Base-by-base conservation (phyloP, 352 stramenopile genomes). In the Pythium chondricola region DNA sequence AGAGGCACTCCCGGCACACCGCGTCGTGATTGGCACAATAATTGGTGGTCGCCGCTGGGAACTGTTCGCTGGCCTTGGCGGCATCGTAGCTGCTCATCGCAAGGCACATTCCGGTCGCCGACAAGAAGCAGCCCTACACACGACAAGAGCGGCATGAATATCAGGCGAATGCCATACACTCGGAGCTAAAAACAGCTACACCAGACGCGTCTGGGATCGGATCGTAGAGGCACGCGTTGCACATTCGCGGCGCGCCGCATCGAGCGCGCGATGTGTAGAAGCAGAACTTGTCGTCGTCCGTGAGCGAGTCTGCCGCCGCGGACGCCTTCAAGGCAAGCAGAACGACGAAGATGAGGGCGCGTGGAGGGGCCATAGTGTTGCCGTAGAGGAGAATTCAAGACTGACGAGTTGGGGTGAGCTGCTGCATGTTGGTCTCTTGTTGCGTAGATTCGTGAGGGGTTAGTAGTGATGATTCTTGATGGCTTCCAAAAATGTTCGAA, bases 11-110 rank as follows among this genome's bases (percentile, higher is more conserved):
- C 2, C 25, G 32, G 43, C 73, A 85, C 8, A 54, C 60, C 0
- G 43, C 2, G 41, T 83, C 73, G 27, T 58, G 43, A 2, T 53
- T 30, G 9, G 62, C 54, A 35, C 73, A 85, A 38, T 85, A 85
- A 13, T 67, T 75, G 21, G 68, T 63, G 51, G 75, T 79, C 26
- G 54, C 59, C 4, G 72, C 75, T 22, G 63, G 67, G 45, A 81
- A 76, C 13, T 13, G 29, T 13, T 33, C 30, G 6, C 6, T 70
- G 46, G 16, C 56, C 48, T 14, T 61, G 68, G 41, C 70, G 75
- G 48, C 74, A 20, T 46, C 14, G 35, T 48, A 48, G 37, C 48
- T 42, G 29, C 22, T 33, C 39, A 48, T 49, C 3, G 48, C 13
- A 13, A 47, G 48, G 32, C 48, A 56, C 3, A 56, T 16, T 8